Conservation (phyloP, 31 red algal species). For the Bonnemaisonia californica region DNA sequence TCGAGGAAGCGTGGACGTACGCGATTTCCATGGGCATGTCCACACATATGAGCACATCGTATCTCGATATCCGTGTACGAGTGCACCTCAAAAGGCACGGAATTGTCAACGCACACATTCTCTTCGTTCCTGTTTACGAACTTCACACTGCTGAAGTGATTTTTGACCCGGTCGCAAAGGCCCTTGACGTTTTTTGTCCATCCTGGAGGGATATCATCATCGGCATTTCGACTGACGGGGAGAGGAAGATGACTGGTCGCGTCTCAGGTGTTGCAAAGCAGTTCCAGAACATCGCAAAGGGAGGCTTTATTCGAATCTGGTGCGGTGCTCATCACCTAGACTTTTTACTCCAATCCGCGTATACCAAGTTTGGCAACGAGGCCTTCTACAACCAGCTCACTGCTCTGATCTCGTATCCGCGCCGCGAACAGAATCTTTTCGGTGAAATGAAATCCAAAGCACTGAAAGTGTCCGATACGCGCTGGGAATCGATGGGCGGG, state of each 20-base stretch:
- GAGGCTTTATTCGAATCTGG: slow-evolving; percentile 19
- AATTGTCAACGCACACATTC: slow-evolving; percentile 1
- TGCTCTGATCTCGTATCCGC: too few relatives aligned
- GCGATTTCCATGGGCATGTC: not conserved
- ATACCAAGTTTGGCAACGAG: not conserved
- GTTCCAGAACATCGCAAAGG: slow-evolving; percentile 1
- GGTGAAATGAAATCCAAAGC: too few relatives aligned
- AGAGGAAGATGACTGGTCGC: slow-evolving; percentile 2
- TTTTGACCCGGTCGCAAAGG: not conserved
- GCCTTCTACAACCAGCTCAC: too few relatives aligned
- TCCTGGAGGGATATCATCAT: slow-evolving; percentile 4
- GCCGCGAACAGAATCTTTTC: too few relatives aligned
- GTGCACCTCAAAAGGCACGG: slow-evolving; percentile 4
- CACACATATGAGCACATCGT: not conserved
- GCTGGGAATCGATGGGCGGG: not conserved
- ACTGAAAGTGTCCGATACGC: slow-evolving; percentile 3
- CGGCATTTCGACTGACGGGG: slow-evolving; percentile 16
- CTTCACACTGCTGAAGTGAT: slow-evolving; percentile 14
- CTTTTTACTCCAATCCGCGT: not conserved
- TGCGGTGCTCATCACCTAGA: slow-evolving; percentile 2
- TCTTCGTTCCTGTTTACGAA: slow-evolving; percentile 9
- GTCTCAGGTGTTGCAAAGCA: slow-evolving; percentile 26
- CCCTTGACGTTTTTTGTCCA: not conserved
- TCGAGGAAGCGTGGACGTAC: not conserved
- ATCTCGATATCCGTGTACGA: slow-evolving; percentile 9